Conservation (phyloP, 2,329 filamentous ascomycete genomes). For the Hymenotorrendiella dingleyae region DNA sequence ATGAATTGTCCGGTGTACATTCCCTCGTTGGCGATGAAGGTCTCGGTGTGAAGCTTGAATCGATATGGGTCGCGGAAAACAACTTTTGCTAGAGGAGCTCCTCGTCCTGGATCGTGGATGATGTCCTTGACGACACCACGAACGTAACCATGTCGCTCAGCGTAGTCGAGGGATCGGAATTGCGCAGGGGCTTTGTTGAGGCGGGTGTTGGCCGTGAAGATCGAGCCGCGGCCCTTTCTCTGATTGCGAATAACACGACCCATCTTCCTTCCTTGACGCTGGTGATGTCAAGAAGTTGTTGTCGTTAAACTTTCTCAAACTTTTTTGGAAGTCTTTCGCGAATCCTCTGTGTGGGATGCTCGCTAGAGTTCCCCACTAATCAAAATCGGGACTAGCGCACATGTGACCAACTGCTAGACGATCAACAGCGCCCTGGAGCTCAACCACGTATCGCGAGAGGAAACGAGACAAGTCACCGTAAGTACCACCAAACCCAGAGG, state of each 20-base stretch:
- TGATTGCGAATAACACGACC: conserved; percentile 67
- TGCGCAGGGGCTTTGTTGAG: conserved; percentile 93
- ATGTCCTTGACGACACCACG: conserved; percentile 98
- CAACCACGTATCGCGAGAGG: too few relatives aligned
- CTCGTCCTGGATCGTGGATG: conserved; percentile 94
- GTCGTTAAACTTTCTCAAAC: not conserved
- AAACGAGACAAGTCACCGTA: too few relatives aligned
- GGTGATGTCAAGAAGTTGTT: conserved; percentile 2
- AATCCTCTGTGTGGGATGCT: too few relatives aligned
- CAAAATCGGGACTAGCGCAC: too few relatives aligned
- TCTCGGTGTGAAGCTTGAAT: conserved; percentile 97
- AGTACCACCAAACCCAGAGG: too few relatives aligned
- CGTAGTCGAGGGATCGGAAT: conserved; percentile 95
- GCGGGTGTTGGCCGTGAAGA: conserved; percentile 76
- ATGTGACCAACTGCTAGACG: too few relatives aligned
- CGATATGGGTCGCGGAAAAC: conserved; percentile 96
- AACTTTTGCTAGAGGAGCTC: conserved; percentile 95
- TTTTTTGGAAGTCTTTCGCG: too few relatives aligned
- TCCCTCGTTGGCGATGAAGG: conserved; percentile 99
- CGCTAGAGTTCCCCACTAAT: too few relatives aligned
- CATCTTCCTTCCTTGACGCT: conserved; percentile 11
- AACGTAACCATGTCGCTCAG: conserved; percentile 96
- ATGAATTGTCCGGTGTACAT: conserved; percentile 99
- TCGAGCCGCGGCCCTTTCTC: conserved; percentile 71
- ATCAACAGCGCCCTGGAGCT: too few relatives aligned